Evolutionary conservation across 371 early-diverging fungal species (phyloP).

Genomic region (Mucor lusitanicus): DNA sequence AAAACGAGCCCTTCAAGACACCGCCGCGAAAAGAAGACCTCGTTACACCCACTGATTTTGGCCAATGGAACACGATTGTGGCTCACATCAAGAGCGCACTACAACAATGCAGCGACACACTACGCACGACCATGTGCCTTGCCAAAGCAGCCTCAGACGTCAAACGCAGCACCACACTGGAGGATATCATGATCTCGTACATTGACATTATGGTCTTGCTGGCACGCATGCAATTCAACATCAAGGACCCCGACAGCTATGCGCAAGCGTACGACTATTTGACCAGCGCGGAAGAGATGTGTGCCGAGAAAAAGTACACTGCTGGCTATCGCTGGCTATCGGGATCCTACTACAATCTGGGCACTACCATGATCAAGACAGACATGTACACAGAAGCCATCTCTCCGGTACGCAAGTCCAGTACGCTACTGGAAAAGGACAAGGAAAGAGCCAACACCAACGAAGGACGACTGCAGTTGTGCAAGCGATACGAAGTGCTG

Average conservation of each 20-base stretch:
- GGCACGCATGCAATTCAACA: conserved; percentile 30
- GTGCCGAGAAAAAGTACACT: conserved; percentile 20
- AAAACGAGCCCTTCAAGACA: conserved; percentile 22
- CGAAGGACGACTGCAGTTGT: conserved; percentile 34
- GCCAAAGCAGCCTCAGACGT: neutral
- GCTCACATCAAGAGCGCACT: conserved; percentile 11
- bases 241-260: conserved; percentile 25
- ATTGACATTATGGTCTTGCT: conserved; percentile 41
- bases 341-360: conserved; percentile 35
- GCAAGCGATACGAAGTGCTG: conserved; percentile 44
- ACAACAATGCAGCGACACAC: conserved; percentile 20
- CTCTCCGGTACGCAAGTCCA: conserved; percentile 41
- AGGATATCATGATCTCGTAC: conserved; percentile 23
- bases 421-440: conserved; percentile 38
- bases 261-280: conserved; percentile 36
- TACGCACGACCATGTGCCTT: neutral
- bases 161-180: conserved; percentile 8
- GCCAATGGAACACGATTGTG: conserved; percentile 16
- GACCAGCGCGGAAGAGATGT: conserved; percentile 30
- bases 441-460: conserved; percentile 17
- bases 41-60: conserved; percentile 11
- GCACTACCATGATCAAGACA: conserved; percentile 31
- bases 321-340: conserved; percentile 44
- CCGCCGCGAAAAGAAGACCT: conserved; percentile 22
- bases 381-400: conserved; percentile 25